Percentiles rank a stretch among this genome's conserved stretches.
These are phyloP conservation scores for Saccharomycopsis guyanensis DNA, from an alignment of 805 yeast species.

Conservation along the genomic window DNA sequence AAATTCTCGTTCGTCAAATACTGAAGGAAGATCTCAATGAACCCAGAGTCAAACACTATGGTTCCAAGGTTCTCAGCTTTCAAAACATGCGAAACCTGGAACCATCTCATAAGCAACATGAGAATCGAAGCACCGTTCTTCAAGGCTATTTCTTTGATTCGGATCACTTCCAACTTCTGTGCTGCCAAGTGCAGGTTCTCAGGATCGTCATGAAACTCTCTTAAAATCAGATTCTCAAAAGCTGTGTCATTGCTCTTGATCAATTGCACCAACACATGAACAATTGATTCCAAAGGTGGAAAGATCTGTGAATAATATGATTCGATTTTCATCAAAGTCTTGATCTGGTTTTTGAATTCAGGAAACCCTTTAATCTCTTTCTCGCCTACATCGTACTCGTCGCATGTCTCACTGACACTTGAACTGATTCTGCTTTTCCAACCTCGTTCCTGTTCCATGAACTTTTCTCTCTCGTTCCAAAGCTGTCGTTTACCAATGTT, in stretches of 20 bases:
- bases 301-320: slow-evolving; percentile 45
- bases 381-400: slow-evolving; percentile 27
- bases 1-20: slow-evolving; percentile 24
- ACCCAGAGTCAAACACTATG: slow-evolving; percentile 67
- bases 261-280: slow-evolving; percentile 55
- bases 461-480: slow-evolving; percentile 61
- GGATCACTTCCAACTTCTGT: slow-evolving; percentile 42
- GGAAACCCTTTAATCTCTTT: slow-evolving; percentile 32
- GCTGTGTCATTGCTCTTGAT: slow-evolving; percentile 36
- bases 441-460: slow-evolving; percentile 70
- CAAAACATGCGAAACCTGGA: slow-evolving; percentile 66
- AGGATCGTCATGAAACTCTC: slow-evolving; percentile 22
- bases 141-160: slow-evolving; percentile 55
- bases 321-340: slow-evolving; percentile 50
- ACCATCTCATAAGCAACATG: slow-evolving; percentile 59
- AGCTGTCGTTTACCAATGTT: slow-evolving; percentile 64
- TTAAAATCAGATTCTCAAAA: slow-evolving; percentile 26
- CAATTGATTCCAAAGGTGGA: slow-evolving; percentile 53
- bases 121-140: slow-evolving; percentile 53
- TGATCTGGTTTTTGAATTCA: slow-evolving; percentile 30
- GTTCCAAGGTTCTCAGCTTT: slow-evolving; percentile 71
- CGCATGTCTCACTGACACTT: slow-evolving; percentile 25
- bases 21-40: slow-evolving; percentile 24
- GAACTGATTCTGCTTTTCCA: slow-evolving; percentile 29
- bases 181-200: slow-evolving; percentile 19